Evolutionary conservation across 352 stramenopile species (phyloP).

Genomic region (Globisporangium spiculum): DNA sequence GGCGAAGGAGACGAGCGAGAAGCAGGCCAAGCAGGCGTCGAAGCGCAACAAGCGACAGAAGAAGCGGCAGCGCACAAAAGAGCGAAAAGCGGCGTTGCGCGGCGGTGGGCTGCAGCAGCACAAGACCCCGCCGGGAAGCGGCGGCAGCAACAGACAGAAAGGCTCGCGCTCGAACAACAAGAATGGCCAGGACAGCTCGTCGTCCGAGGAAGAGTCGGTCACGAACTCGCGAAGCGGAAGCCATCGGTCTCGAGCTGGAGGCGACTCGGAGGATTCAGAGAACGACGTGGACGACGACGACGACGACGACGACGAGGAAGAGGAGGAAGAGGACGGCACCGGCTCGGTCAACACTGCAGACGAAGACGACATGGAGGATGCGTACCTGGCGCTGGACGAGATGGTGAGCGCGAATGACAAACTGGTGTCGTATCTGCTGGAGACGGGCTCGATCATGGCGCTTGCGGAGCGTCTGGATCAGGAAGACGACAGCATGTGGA

Average conservation of each 20-base stretch:
- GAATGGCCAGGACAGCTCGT: conserved; percentile 47
- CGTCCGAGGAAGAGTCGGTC: conserved; percentile 42
- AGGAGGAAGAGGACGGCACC: conserved; percentile 41
- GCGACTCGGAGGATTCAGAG: conserved; percentile 67
- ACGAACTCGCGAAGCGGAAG: conserved; percentile 18
- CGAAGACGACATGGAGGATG: conserved; percentile 21
- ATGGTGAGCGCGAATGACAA: conserved; percentile 86
- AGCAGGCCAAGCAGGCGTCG: conserved; percentile 85
- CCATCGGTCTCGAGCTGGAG: conserved; percentile 34
- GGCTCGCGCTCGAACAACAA: conserved; percentile 28
- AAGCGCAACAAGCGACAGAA: conserved; percentile 86
- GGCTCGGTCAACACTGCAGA: conserved; percentile 15
- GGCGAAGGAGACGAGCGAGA: conserved; percentile 89
- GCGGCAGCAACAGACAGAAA: conserved; percentile 19
- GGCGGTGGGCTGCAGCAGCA: conserved; percentile 28
- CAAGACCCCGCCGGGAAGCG: conserved; percentile 30
- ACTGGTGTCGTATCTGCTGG: conserved; percentile 80
- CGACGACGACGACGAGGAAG: conserved; percentile 21
- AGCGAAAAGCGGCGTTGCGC: conserved; percentile 71
- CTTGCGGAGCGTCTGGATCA: conserved; percentile 76
- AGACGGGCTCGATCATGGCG: conserved; percentile 86
- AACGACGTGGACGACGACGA: conserved; percentile 43
- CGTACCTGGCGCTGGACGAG: conserved; percentile 62
- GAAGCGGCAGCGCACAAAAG: conserved; percentile 80
- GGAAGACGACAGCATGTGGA: conserved; percentile 84